phyloP scores from a whole-genome alignment of 495 filamentous ascomycete genomes.

The Elaphomyces granulatus region DNA sequence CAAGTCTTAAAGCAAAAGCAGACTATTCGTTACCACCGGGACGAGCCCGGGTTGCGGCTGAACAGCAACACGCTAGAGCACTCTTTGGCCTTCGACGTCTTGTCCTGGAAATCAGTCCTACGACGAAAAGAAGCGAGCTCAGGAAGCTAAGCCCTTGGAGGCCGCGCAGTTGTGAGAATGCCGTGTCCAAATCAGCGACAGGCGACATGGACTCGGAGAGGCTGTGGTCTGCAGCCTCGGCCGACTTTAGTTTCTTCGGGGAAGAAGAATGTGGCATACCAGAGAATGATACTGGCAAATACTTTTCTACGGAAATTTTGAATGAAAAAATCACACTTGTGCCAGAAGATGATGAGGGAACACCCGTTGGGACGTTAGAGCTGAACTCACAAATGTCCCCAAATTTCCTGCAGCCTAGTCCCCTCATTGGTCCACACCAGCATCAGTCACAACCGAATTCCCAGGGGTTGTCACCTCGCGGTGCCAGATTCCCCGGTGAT shows the following conservation, averaged over 20 bases:
- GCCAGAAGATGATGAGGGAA: conserved; percentile 24
- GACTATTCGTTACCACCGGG: conserved; percentile 39
- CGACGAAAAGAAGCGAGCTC: conserved; percentile 6
- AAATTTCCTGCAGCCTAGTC: background rate
- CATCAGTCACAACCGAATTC: too few relatives aligned
- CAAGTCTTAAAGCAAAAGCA: conserved; percentile 36
- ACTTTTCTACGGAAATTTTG: conserved; percentile 30
- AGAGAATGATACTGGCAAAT: conserved; percentile 26
- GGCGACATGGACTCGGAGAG: conserved; percentile 46
- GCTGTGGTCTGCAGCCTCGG: conserved; percentile 43
- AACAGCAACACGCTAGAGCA: conserved; percentile 30
- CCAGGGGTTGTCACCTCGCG: too few relatives aligned
- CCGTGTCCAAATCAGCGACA: conserved; percentile 37
- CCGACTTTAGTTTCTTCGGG: conserved; percentile 52
- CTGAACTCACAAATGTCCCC: background rate
- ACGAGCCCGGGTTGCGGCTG: conserved; percentile 22
- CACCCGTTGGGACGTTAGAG: too few relatives aligned
- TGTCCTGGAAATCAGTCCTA: conserved; percentile 41
- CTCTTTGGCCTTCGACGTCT: conserved; percentile 42
- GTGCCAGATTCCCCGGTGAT: too few relatives aligned
- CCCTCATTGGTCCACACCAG: background rate
- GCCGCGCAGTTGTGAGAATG: conserved; percentile 22
- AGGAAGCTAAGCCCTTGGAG: conserved; percentile 22
- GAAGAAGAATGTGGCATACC: conserved; percentile 45
- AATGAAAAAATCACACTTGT: conserved; percentile 30